These are phyloP conservation scores for Trypanosoma theileri DNA, from an alignment of 208 protist species.

Conservation along the genomic window DNA sequence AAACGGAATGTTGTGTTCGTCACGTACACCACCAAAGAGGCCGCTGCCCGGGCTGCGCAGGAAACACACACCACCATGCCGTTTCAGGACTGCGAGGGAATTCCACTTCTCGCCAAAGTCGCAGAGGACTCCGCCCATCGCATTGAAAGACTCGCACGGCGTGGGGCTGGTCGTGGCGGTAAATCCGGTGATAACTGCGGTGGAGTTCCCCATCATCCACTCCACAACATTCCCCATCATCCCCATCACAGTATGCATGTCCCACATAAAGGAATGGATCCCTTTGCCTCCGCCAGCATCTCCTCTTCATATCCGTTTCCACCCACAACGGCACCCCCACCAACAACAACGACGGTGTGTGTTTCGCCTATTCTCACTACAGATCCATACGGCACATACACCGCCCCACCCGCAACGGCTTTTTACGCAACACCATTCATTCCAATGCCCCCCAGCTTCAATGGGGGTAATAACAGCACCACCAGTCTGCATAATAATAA, in stretches of 20 bases:
- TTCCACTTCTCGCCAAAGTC: constrained; percentile 75
- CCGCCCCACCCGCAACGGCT: neutral
- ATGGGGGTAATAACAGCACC: neutral
- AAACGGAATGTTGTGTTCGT: constrained; percentile 72
- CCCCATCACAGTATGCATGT: neutral
- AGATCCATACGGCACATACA: no score
- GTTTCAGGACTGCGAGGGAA: constrained; percentile 60
- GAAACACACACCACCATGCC: constrained; percentile 61
- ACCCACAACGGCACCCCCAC: no score
- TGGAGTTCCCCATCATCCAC: neutral
- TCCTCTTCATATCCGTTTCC: constrained; percentile 2
- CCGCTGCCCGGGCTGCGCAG: constrained; percentile 48
- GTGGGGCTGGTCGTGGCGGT: constrained; percentile 6
- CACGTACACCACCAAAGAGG: constrained; percentile 70
- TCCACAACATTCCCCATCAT: no score
- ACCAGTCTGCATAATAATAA: neutral
- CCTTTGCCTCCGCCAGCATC: neutral
- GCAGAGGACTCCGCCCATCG: constrained; percentile 70
- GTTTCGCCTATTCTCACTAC: no score
- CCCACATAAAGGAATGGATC: neutral
- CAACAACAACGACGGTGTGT: no score
- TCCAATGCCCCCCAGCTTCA: constrained; percentile 1
- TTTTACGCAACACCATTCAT: constrained; percentile 21
- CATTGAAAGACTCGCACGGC: constrained; percentile 62
- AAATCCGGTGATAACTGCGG: neutral